A percentile compares a stretch with the other conserved stretches of the same genome.
Evolutionary conservation across 495 filamentous ascomycete genomes (phyloP).

Genomic region (Penicillium paxilli): DNA sequence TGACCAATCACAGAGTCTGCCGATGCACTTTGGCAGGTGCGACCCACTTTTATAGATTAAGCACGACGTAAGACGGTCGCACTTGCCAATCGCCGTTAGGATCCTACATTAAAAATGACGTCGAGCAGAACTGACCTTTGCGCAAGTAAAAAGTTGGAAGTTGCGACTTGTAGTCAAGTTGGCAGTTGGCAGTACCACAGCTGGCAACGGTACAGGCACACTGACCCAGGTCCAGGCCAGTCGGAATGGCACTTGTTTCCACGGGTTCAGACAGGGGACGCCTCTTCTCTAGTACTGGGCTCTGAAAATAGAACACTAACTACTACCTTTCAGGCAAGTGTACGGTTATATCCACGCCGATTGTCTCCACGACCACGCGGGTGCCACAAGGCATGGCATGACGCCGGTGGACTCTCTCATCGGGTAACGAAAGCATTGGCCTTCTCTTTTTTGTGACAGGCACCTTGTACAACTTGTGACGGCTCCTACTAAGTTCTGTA

Average conservation of each 20-base stretch:
- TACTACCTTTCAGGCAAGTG: too few relatives aligned
- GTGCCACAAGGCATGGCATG: constrained; percentile 11
- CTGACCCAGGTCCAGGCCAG: neutral
- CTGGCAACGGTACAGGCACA: too few relatives aligned
- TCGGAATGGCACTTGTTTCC: constrained; percentile 12
- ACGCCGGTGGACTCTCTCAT: constrained; percentile 8
- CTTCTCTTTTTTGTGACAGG: neutral
- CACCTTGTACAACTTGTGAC: constrained; percentile 3
- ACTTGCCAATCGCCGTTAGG: neutral
- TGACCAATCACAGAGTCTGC: constrained; percentile 13
- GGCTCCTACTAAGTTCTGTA: neutral
- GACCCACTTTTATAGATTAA: constrained; percentile 27
- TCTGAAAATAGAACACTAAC: too few relatives aligned
- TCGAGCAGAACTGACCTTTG: neutral
- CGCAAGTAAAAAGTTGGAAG: neutral
- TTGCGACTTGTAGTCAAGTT: neutral
- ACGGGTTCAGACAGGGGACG: constrained; percentile 12
- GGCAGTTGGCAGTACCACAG: neutral
- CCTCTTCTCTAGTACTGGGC: too few relatives aligned
- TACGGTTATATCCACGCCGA: too few relatives aligned
- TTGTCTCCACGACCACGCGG: neutral
- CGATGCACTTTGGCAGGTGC: constrained; percentile 13
- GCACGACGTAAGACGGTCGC: constrained; percentile 21
- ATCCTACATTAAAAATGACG: constrained; percentile 10
- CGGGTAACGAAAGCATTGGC: neutral